phyloP scores from a whole-genome alignment of 2,329 filamentous ascomycete species.

The Trichoderma koningiopsis region DNA sequence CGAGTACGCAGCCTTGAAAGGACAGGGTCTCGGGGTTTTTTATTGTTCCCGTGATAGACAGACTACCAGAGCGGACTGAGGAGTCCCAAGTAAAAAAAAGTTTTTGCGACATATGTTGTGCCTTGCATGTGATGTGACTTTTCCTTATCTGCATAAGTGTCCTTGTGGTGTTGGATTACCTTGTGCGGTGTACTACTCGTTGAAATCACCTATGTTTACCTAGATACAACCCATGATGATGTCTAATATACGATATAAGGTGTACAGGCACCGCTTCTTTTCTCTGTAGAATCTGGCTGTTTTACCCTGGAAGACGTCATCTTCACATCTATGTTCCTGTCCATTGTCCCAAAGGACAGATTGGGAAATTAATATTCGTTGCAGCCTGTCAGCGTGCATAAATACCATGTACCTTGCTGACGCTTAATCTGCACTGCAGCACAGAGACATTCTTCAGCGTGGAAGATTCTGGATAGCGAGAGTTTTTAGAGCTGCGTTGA shows the following conservation, averaged over 20 bases:
- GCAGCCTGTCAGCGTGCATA: neutral
- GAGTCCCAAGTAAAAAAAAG: constrained; percentile 40
- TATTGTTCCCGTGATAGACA: constrained; percentile 31
- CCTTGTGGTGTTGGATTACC: neutral
- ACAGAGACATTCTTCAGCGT: neutral
- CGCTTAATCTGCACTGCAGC: neutral
- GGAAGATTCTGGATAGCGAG: constrained; percentile 15
- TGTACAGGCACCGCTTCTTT: neutral
- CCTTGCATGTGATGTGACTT: neutral
- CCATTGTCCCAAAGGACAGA: neutral
- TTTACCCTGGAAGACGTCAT: neutral
- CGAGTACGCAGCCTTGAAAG: constrained; percentile 22
- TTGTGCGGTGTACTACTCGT: too few species aligned
- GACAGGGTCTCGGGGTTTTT: constrained; percentile 24
- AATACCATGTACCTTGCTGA: neutral
- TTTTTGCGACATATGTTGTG: constrained; percentile 14
- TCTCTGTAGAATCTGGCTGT: neutral
- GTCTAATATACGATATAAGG: too few species aligned
- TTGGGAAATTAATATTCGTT: neutral
- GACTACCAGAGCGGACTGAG: constrained; percentile 46
- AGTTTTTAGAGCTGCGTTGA: neutral
- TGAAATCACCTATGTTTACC: too few species aligned
- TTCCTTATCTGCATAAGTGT: neutral
- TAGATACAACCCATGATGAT: too few species aligned
- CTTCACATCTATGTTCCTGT: neutral